Evolutionary conservation across 495 filamentous ascomycete species (phyloP).

Genomic region (Acidiella bohemica): DNA sequence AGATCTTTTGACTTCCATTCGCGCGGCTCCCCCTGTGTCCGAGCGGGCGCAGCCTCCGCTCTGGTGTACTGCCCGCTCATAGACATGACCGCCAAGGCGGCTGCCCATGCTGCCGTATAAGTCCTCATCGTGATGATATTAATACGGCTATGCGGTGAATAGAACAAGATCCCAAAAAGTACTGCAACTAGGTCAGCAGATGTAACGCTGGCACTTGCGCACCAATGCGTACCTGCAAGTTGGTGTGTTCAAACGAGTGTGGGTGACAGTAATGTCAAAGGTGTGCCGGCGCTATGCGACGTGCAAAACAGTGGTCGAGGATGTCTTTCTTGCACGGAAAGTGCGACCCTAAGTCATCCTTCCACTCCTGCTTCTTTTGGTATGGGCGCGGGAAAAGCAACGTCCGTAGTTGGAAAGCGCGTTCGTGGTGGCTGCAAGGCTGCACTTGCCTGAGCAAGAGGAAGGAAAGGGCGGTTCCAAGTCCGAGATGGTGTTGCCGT

Average conservation of each 20-base stretch:
- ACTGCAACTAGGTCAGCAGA: constrained; percentile 6
- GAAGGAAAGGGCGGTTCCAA: not conserved
- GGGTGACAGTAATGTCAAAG: constrained; percentile 12
- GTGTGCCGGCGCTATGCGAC: constrained; percentile 1
- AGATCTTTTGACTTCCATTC: constrained; percentile 33
- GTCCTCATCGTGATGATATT: constrained; percentile 21
- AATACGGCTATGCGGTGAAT: constrained; percentile 12
- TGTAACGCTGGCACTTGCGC: constrained; percentile 1
- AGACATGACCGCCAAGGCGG: constrained; percentile 27
- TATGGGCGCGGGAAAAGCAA: too few relatives aligned
- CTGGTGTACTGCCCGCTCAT: constrained; percentile 26
- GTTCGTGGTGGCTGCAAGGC: constrained; percentile 1
- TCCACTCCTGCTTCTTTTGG: not conserved
- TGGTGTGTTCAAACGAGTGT: constrained; percentile 12
- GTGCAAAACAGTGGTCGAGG: constrained; percentile 1
- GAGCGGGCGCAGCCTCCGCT: constrained; percentile 31
- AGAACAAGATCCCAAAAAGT: constrained; percentile 3
- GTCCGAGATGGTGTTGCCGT: not conserved
- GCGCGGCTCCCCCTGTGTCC: constrained; percentile 25
- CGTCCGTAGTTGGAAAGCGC: constrained; percentile 16
- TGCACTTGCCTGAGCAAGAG: not conserved
- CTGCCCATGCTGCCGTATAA: constrained; percentile 29
- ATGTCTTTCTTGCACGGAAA: not conserved
- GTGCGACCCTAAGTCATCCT: constrained; percentile 10
- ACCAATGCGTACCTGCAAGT: not conserved